A percentile compares a stretch with the other conserved stretches of the same genome.
These are phyloP conservation scores for Penicillium argentinense DNA, from an alignment of 495 filamentous ascomycete genomes.

Conservation along the genomic window DNA sequence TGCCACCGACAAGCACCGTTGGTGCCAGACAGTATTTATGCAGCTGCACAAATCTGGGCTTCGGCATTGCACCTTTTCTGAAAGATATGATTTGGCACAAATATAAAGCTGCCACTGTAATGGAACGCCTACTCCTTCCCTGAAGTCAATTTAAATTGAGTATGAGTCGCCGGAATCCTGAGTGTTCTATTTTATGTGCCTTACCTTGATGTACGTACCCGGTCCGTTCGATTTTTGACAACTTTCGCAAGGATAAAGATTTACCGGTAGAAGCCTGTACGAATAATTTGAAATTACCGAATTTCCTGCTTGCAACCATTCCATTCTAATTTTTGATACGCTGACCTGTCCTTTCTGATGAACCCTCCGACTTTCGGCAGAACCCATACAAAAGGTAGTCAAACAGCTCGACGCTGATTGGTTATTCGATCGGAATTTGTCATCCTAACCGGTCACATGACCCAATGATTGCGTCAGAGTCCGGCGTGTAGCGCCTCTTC, in stretches of 20 bases:
- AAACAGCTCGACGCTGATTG: constrained; percentile 30
- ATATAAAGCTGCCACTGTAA: constrained; percentile 14
- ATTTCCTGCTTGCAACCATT: no score
- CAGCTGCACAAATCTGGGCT: constrained; percentile 11
- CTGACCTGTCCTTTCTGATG: no score
- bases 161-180: no score
- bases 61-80: constrained; percentile 22
- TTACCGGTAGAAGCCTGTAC: no score
- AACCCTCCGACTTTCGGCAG: no score
- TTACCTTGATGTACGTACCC: no score
- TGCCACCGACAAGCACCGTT: constrained; percentile 17
- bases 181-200: no score
- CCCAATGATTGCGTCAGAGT: constrained; percentile 41
- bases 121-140: constrained; percentile 5
- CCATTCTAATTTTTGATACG: no score
- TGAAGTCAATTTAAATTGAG: not conserved
- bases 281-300: no score
- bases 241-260: no score
- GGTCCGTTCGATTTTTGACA: no score
- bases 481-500: constrained; percentile 16
- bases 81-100: constrained; percentile 28
- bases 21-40: constrained; percentile 21
- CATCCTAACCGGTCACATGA: constrained; percentile 36
- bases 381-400: no score
- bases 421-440: constrained; percentile 33